Conservation (phyloP, 495 filamentous ascomycete genomes). For the Hyaloscypha bicolor region DNA sequence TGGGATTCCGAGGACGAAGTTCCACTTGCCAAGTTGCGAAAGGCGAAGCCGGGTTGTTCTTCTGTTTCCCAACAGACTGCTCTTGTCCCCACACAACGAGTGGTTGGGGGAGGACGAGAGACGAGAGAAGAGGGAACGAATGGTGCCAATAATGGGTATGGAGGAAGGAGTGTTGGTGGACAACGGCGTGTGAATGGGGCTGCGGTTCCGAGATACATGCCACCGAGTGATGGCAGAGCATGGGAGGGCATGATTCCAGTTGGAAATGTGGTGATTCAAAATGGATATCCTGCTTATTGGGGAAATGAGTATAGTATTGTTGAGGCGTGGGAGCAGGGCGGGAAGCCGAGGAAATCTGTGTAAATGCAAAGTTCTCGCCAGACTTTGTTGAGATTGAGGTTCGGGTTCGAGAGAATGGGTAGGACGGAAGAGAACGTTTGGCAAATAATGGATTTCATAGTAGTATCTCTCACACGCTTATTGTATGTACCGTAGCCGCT, state of each 20-base stretch:
- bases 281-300: background rate
- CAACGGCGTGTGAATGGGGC: background rate
- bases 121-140: too few species aligned
- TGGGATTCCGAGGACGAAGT: slow-evolving; percentile 28
- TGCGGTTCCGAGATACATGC: background rate
- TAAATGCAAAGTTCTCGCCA: background rate
- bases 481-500: background rate
- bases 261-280: background rate
- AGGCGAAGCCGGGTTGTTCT: background rate
- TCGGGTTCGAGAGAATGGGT: background rate
- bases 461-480: background rate
- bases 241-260: background rate
- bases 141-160: background rate
- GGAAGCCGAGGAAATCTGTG: background rate
- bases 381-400: background rate
- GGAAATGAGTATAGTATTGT: background rate
- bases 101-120: too few species aligned
- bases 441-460: background rate
- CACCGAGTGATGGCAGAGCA: background rate
- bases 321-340: background rate
- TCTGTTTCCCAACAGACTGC: background rate
- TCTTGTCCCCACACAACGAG: background rate
- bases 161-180: background rate
- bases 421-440: background rate
- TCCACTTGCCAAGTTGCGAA: slow-evolving; percentile 26